phyloP scores from a whole-genome alignment of 2,329 filamentous ascomycete genomes.

The Botryotinia globosa region DNA sequence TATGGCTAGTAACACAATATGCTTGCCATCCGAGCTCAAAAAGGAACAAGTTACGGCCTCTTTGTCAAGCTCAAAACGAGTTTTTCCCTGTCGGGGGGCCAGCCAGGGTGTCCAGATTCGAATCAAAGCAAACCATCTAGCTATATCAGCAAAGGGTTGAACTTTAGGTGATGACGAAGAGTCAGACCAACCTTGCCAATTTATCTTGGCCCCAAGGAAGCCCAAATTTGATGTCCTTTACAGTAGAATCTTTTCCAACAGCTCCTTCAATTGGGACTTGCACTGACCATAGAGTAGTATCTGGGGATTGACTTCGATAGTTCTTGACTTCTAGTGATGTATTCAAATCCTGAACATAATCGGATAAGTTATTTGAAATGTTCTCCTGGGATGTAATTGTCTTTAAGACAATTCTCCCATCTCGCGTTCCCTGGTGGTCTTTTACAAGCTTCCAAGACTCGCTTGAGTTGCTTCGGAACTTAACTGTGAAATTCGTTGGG shows the following conservation, averaged over 20 bases:
- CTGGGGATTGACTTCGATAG: slow-evolving; percentile 62
- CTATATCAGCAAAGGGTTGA: slow-evolving; percentile 19
- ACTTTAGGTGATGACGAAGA: background rate
- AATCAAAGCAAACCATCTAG: slow-evolving; percentile 77
- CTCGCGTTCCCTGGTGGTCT: slow-evolving; percentile 59
- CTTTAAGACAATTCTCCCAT: slow-evolving; percentile 61
- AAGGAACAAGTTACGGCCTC: slow-evolving; percentile 79
- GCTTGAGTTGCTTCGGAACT: slow-evolving; percentile 55
- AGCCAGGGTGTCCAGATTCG: slow-evolving; percentile 82
- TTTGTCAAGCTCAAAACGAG: slow-evolving; percentile 65
- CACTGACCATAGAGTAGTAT: slow-evolving; percentile 70
- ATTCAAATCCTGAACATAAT: slow-evolving; percentile 58
- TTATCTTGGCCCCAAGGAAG: slow-evolving; percentile 38
- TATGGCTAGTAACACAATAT: slow-evolving; percentile 74
- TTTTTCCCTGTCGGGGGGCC: slow-evolving; percentile 77
- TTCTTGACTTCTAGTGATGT: slow-evolving; percentile 52
- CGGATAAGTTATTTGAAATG: slow-evolving; percentile 34
- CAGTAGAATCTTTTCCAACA: slow-evolving; percentile 55
- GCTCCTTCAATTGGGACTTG: slow-evolving; percentile 54
- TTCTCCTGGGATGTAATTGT: slow-evolving; percentile 33
- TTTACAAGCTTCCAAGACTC: slow-evolving; percentile 69
- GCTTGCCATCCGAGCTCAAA: slow-evolving; percentile 65
- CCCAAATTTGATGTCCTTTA: slow-evolving; percentile 42
- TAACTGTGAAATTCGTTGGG: slow-evolving; percentile 65
- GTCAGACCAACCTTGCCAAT: slow-evolving; percentile 34